A percentile compares a stretch with the other conserved stretches of the same genome.
Evolutionary conservation across 352 stramenopile genomes (phyloP).

Genomic region (Phytopythium boreale): DNA sequence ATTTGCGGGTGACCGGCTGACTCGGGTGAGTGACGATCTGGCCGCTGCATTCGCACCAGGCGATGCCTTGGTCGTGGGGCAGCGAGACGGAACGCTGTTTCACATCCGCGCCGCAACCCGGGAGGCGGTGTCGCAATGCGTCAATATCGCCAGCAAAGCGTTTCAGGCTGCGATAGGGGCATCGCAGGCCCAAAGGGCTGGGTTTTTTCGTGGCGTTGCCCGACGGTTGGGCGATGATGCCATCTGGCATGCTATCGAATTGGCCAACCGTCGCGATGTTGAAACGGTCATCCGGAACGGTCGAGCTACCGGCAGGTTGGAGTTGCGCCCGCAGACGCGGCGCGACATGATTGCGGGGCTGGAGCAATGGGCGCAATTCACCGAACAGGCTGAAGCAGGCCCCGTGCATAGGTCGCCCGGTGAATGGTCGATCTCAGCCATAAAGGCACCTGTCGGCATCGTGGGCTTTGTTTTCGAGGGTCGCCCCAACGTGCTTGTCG

Average conservation of each 20-base stretch:
- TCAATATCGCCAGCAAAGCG: slow-evolving; percentile 4
- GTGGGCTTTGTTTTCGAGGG: slow-evolving; percentile 3
- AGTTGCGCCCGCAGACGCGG: slow-evolving; percentile 2
- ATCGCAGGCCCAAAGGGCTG: slow-evolving; percentile 3
- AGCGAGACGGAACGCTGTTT: slow-evolving; percentile 3
- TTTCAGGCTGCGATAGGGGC: slow-evolving; percentile 3
- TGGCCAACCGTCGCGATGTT: slow-evolving; percentile 3
- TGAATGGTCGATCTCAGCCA: slow-evolving; percentile 4
- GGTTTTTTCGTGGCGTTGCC: slow-evolving; percentile 3
- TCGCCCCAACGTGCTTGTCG: slow-evolving; percentile 3
- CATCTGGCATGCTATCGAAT: slow-evolving; percentile 4
- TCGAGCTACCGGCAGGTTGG: slow-evolving; percentile 3
- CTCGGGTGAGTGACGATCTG: slow-evolving; percentile 3
- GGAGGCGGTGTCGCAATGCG: slow-evolving; percentile 2
- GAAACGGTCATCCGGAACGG: slow-evolving; percentile 3
- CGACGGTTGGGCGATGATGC: slow-evolving; percentile 3
- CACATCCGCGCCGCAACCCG: slow-evolving; percentile 2
- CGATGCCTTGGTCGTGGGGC: slow-evolving; percentile 2
- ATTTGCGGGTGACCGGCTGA: slow-evolving; percentile 3
- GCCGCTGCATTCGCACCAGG: slow-evolving; percentile 2
- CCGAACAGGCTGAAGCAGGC: slow-evolving; percentile 3
- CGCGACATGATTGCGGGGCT: slow-evolving; percentile 3
- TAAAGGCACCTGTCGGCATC: slow-evolving; percentile 3
- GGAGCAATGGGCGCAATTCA: slow-evolving; percentile 3
- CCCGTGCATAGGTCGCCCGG: slow-evolving; percentile 2